A percentile compares a stretch with the other conserved stretches of the same genome.
phyloP scores from a whole-genome alignment of 257 asterid species.

The Lantana camara region DNA sequence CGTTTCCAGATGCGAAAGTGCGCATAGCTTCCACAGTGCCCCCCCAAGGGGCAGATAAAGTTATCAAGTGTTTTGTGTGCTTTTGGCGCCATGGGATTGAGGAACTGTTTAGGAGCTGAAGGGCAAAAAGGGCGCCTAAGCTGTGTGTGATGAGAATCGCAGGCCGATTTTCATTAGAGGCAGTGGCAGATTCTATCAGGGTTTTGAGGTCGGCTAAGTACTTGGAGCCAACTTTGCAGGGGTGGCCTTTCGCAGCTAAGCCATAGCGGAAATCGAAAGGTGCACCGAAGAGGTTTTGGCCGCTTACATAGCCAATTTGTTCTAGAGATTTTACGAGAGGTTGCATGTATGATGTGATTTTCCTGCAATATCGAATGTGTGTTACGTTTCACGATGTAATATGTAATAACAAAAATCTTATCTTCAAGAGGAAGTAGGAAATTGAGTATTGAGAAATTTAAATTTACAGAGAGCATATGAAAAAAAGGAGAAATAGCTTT shows the following conservation, averaged over 20 bases:
- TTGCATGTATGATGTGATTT: constrained; percentile 70
- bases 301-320: constrained; percentile 59
- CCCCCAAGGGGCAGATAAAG: constrained; percentile 89
- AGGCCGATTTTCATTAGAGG: constrained; percentile 54
- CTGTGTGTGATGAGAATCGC: constrained; percentile 79
- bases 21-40: constrained; percentile 72
- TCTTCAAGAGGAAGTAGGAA: background rate
- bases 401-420: background rate
- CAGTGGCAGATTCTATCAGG: constrained; percentile 58
- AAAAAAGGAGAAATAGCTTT: no score
- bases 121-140: constrained; percentile 69
- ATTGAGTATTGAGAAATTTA: background rate
- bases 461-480: background rate
- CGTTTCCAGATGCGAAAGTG: constrained; percentile 73
- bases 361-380: constrained; percentile 52
- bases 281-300: constrained; percentile 72
- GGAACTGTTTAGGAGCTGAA: constrained; percentile 57
- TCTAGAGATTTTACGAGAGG: constrained; percentile 60
- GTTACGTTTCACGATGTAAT: no score
- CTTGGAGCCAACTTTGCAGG: constrained; percentile 50
- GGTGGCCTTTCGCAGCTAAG: constrained; percentile 69
- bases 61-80: constrained; percentile 66
- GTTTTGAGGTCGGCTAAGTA: constrained; percentile 54
- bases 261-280: constrained; percentile 91
- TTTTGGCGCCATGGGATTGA: constrained; percentile 55